phyloP scores from a whole-genome alignment of 1,139 yeast genomes.

The Scheffersomyces titani region DNA sequence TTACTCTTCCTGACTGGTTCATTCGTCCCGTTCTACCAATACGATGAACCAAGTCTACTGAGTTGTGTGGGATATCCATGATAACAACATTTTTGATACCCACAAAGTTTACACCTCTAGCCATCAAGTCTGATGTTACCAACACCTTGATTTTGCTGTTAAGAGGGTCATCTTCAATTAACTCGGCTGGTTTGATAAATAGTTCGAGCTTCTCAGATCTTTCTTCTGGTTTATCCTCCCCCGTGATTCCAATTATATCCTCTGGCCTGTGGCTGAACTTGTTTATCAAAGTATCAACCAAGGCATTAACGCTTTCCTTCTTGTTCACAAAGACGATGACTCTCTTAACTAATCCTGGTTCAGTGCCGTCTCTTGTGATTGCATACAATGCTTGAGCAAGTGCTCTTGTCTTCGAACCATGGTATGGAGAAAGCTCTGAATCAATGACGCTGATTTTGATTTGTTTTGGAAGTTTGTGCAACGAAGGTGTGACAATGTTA shows the following conservation, averaged over 20 bases:
- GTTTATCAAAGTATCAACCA: slow-evolving; percentile 53
- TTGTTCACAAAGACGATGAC: slow-evolving; percentile 86
- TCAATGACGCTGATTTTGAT: slow-evolving; percentile 76
- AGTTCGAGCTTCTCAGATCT: slow-evolving; percentile 57
- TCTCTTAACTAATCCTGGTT: slow-evolving; percentile 72
- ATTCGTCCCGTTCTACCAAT: slow-evolving; percentile 95
- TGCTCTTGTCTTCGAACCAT: slow-evolving; percentile 81
- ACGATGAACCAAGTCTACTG: slow-evolving; percentile 87
- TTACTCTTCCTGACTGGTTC: slow-evolving; percentile 86
- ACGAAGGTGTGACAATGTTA: slow-evolving; percentile 70
- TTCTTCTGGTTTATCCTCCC: slow-evolving; percentile 60
- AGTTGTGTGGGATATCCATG: slow-evolving; percentile 80
- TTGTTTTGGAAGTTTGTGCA: slow-evolving; percentile 79
- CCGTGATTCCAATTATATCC: slow-evolving; percentile 61
- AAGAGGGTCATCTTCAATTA: slow-evolving; percentile 29
- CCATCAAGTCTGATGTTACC: slow-evolving; percentile 86
- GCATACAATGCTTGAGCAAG: slow-evolving; percentile 88
- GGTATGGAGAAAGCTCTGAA: slow-evolving; percentile 72
- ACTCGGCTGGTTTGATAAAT: slow-evolving; percentile 61
- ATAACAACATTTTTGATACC: slow-evolving; percentile 80
- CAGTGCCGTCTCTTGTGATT: slow-evolving; percentile 81
- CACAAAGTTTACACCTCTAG: slow-evolving; percentile 86
- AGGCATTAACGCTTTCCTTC: slow-evolving; percentile 59
- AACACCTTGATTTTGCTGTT: slow-evolving; percentile 55
- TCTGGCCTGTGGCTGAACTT: slow-evolving; percentile 56